Evolutionary conservation across 106 monocot genomes (phyloP).

Genomic region (Vanilla planifolia): DNA sequence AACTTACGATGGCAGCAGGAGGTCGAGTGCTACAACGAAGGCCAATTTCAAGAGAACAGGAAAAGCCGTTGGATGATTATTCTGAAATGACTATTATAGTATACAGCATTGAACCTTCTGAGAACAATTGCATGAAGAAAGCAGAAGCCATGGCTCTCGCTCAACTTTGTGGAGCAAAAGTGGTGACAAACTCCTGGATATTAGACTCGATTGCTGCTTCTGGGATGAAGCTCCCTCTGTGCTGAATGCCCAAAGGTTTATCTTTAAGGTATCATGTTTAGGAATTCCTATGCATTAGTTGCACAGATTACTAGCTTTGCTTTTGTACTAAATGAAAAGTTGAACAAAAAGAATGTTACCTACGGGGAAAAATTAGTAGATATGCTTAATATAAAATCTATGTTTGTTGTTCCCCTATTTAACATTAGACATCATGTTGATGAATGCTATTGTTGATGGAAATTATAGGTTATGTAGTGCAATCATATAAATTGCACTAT

Average conservation of each 20-base stretch:
- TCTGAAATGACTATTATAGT: constrained; percentile 32
- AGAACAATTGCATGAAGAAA: constrained; percentile 20
- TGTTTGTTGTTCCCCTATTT: too few relatives aligned
- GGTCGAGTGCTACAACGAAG: constrained; percentile 72
- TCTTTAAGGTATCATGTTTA: too few relatives aligned
- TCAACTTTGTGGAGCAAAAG: constrained; percentile 49
- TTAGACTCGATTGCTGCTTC: constrained; percentile 81
- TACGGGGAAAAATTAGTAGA: too few relatives aligned
- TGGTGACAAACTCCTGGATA: constrained; percentile 66
- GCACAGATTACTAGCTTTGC: too few relatives aligned
- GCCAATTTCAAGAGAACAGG: constrained; percentile 46
- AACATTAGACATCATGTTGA: too few relatives aligned
- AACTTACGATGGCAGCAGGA: constrained; percentile 63
- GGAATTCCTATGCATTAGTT: too few relatives aligned
- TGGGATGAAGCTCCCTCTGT: constrained; percentile 29
- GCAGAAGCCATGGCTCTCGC: constrained; percentile 56
- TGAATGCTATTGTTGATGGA: too few relatives aligned
- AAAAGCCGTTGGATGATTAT: constrained; percentile 24
- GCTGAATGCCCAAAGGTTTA: background rate
- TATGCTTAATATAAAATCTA: too few relatives aligned
- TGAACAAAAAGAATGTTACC: too few relatives aligned
- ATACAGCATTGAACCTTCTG: constrained; percentile 51
- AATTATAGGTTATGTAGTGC: too few relatives aligned
- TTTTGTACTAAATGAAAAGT: too few relatives aligned
- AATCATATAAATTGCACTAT: too few relatives aligned